Evolutionary conservation across 352 stramenopile species (phyloP), one percentile per base, ranked within the genome.

Genomic region (Globisporangium spiculum): DNA sequence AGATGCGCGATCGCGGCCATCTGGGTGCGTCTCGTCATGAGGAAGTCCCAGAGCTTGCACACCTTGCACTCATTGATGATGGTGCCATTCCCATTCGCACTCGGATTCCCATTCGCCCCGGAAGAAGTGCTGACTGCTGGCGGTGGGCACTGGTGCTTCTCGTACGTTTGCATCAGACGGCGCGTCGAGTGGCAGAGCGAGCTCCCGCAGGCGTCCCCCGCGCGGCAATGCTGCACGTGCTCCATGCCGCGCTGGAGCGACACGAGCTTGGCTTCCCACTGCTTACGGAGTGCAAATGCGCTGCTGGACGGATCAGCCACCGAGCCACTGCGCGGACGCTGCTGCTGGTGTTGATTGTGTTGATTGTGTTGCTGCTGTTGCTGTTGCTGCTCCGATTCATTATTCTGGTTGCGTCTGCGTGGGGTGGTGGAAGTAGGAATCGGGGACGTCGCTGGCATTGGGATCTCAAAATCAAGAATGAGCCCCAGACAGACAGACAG

Each of bases 21-120:
- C 12, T 56, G 53, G 24, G 68, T 65, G 8, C 59, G 69, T 52
- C 76, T 71, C 50, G 76, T 60, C 64, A 84, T 73, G 46, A 93
- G 73, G 65, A 89, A 86, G 34, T 78, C 67, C 83, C 83, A 93
- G 36, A 93, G 78, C 74, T 83, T 88, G 83, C 84, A 93, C n/a
- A 91, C 84, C 60, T 87, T 85, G 75, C 84, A 92, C 56, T 88
- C 73, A 18, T 50, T 59, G 34, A 56, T 62, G 27, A 30, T 30
- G 27, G 27, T 3, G 27, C 27, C 27, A 32, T 32, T 32, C 27
- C 27, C 27, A 2, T 44, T 60, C 48, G 74, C 75, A 24, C 22
- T 24, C 22, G 22, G 22, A 32, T 32, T 32, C 27, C 27, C 27
- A 2, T 44, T 60, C 48, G 74, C 75, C 32, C 27, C 52, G 38